Evolutionary conservation across 495 filamentous ascomycete species (phyloP).

Genomic region (Penicillium cataractarum): DNA sequence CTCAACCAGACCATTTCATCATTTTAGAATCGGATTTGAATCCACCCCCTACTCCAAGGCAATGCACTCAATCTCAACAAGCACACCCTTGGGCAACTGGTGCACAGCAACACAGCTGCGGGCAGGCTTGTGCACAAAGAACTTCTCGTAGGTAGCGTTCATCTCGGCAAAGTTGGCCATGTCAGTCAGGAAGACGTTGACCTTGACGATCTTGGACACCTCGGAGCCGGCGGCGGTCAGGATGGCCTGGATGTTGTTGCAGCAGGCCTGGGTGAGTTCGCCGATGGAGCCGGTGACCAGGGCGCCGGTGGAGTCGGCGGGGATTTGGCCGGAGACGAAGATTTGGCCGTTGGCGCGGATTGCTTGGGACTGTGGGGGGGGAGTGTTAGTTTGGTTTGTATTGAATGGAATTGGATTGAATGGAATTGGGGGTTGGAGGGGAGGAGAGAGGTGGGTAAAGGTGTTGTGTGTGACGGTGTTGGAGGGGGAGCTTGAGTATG

Average conservation of each 20-base stretch:
- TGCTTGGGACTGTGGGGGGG: slow-evolving; percentile 72
- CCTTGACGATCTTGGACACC: slow-evolving; percentile 77
- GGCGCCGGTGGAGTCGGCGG: slow-evolving; percentile 73
- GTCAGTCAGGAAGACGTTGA: slow-evolving; percentile 74
- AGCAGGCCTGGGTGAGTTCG: slow-evolving; percentile 74
- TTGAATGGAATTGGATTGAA: slow-evolving; percentile 3
- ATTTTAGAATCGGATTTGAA: too few species aligned
- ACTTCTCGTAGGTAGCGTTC: slow-evolving; percentile 87
- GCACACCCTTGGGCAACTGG: slow-evolving; percentile 86
- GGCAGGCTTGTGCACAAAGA: slow-evolving; percentile 86
- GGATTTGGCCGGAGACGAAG: slow-evolving; percentile 94
- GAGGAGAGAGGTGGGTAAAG: not conserved
- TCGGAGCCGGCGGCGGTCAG: slow-evolving; percentile 76
- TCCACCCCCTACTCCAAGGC: slow-evolving; percentile 50
- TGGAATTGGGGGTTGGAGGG: not conserved
- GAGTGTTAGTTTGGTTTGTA: slow-evolving; percentile 14
- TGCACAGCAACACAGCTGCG: slow-evolving; percentile 90
- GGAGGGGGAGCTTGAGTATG: not conserved
- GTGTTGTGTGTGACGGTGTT: slow-evolving; percentile 7
- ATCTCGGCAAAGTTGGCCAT: slow-evolving; percentile 86
- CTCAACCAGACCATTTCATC: too few species aligned
- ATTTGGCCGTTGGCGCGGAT: slow-evolving; percentile 80
- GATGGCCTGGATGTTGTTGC: slow-evolving; percentile 77
- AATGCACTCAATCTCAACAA: slow-evolving; percentile 92
- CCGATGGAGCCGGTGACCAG: slow-evolving; percentile 76